Evolutionary conservation across 177 flowering plant genomes (phyloP).

Genomic region (Vitis hybrid): DNA sequence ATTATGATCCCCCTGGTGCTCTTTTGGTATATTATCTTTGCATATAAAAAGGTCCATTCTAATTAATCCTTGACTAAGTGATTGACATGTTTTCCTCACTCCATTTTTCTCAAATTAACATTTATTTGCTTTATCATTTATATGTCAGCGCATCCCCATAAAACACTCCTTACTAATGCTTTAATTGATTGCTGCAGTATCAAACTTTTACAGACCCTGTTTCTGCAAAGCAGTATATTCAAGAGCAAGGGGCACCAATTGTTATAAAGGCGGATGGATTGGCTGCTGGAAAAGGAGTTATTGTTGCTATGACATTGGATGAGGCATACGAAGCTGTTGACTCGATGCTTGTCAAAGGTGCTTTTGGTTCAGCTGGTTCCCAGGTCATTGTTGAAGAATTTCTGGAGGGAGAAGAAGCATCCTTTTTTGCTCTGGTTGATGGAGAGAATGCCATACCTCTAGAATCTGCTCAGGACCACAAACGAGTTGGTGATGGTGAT

Average conservation of each 20-base stretch:
- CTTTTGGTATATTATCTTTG: no score
- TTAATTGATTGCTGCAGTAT: constrained; percentile 61
- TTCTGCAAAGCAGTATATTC: constrained; percentile 77
- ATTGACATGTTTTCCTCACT: no score
- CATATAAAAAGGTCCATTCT: no score
- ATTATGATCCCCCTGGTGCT: no score
- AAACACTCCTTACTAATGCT: neutral
- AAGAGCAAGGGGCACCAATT: constrained; percentile 88
- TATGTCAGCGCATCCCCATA: neutral
- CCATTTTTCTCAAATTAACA: neutral
- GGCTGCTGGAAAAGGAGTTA: constrained; percentile 97
- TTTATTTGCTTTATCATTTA: neutral
- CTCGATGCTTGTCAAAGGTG: constrained; percentile 75
- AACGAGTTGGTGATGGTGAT: constrained; percentile 97
- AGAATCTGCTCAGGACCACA: constrained; percentile 98
- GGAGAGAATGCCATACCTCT: constrained; percentile 87
- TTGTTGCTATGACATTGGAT: constrained; percentile 86
- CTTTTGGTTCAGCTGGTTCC: constrained; percentile 84
- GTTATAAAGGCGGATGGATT: constrained; percentile 94
- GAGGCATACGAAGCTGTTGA: constrained; percentile 92
- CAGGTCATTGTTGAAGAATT: constrained; percentile 85
- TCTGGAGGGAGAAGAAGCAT: constrained; percentile 96
- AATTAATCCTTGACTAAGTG: no score
- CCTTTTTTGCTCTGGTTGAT: constrained; percentile 93
- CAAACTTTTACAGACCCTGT: constrained; percentile 71